phyloP scores from a whole-genome alignment of 176 grass and related monocot genomes.

The Areca catechu region DNA sequence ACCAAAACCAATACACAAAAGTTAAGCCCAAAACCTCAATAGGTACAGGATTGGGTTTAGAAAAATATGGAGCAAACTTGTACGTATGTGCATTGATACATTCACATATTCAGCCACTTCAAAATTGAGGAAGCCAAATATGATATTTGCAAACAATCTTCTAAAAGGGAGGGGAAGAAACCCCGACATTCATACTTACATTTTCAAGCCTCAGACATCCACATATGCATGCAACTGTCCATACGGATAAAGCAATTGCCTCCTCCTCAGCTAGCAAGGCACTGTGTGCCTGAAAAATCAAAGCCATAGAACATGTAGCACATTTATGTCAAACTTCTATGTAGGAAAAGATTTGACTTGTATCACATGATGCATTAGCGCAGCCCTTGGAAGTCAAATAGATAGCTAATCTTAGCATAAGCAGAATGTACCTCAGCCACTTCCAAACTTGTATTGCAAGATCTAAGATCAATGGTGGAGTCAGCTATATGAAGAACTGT shows the following conservation, averaged over 20 bases:
- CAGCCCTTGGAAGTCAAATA: constrained; percentile 6
- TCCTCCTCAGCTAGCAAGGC: constrained; percentile 88
- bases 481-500: constrained; percentile 93
- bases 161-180: background rate
- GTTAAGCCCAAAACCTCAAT: too few relatives aligned
- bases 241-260: constrained; percentile 88
- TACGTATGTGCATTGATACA: too few relatives aligned
- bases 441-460: constrained; percentile 74
- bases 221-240: constrained; percentile 89
- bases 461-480: constrained; percentile 74
- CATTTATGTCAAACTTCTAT: too few relatives aligned
- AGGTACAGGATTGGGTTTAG: too few relatives aligned
- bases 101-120: too few relatives aligned
- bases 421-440: constrained; percentile 60
- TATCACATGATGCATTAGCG: too few relatives aligned
- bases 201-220: constrained; percentile 91
- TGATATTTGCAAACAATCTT: too few relatives aligned
- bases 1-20: too few relatives aligned
- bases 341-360: too few relatives aligned
- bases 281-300: constrained; percentile 58
- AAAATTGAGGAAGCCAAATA: too few relatives aligned
- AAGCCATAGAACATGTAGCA: too few relatives aligned
- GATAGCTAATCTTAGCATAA: constrained; percentile 1
- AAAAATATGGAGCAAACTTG: too few relatives aligned
- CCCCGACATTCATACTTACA: constrained; percentile 33